A percentile compares a stretch with the other conserved stretches of the same genome.
These are phyloP conservation scores for Scutellospora calospora DNA, from an alignment of 371 early-diverging fungal genomes.

Conservation along the genomic window DNA sequence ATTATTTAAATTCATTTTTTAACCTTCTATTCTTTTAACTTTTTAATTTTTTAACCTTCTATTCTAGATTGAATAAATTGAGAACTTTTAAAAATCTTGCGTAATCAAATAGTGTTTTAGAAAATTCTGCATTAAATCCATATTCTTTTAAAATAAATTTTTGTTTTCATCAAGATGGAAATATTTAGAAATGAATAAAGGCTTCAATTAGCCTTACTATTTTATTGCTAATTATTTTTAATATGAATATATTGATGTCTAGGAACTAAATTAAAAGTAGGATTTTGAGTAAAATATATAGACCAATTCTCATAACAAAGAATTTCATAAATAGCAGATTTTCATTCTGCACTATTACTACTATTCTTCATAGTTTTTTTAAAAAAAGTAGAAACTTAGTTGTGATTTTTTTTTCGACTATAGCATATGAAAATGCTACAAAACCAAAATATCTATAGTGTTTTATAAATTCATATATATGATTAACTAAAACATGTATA, in stretches of 20 bases:
- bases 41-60: too few relatives aligned
- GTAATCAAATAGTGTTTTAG: too few relatives aligned
- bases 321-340: background rate
- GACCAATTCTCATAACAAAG: background rate
- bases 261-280: background rate
- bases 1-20: too few relatives aligned
- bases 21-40: too few relatives aligned
- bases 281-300: conserved; percentile 1
- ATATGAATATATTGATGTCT: background rate
- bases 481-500: conserved; percentile 12
- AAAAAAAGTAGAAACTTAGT: background rate
- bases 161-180: background rate
- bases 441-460: background rate
- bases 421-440: background rate
- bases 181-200: background rate
- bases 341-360: conserved; percentile 9
- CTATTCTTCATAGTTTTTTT: conserved; percentile 12
- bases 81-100: too few relatives aligned
- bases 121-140: too few relatives aligned
- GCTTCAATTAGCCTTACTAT: background rate
- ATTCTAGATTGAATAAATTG: too few relatives aligned
- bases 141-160: too few relatives aligned
- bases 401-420: background rate
- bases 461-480: conserved; percentile 11
- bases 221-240: background rate